Conservation (phyloP, 108 stramenopile genomes). For the Cyclotella baltica region DNA sequence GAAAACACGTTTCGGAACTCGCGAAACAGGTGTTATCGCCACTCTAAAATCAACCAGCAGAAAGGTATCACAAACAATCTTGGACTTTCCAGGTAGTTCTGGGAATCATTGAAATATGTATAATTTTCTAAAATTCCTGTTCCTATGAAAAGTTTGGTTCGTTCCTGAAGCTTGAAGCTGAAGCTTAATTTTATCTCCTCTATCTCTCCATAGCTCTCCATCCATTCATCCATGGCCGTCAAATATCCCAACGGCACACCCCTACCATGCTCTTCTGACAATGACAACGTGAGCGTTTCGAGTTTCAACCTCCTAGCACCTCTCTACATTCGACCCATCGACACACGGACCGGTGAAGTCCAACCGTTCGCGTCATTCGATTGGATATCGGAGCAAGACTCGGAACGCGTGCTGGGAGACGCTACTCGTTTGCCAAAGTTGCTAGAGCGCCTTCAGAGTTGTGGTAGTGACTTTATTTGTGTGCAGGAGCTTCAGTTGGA, state of each 20-base stretch:
- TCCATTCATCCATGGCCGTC: background rate
- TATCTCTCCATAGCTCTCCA: too few species aligned
- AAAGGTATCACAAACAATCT: too few species aligned
- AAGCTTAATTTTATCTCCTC: too few species aligned
- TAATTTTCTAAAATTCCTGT: too few species aligned
- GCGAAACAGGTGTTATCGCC: too few species aligned
- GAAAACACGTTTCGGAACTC: too few species aligned
- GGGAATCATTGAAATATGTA: too few species aligned
- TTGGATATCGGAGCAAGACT: constrained; percentile 52
- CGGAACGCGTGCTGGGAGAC: constrained; percentile 34
- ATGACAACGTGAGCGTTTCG: constrained; percentile 40
- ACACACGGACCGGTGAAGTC: constrained; percentile 51
- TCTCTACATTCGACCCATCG: constrained; percentile 60
- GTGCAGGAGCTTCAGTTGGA: constrained; percentile 66
- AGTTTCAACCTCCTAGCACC: constrained; percentile 68
- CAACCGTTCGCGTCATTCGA: constrained; percentile 67
- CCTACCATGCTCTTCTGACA: background rate
- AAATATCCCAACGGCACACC: constrained; percentile 36
- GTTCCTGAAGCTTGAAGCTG: too few species aligned
- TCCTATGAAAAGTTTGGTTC: too few species aligned
- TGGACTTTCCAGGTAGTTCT: too few species aligned
- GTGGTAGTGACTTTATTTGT: constrained; percentile 58
- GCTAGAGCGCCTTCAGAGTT: constrained; percentile 20
- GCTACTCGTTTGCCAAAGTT: constrained; percentile 46
- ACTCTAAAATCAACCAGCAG: too few species aligned